Evolutionary conservation across 2,329 filamentous ascomycete species (phyloP).

Genomic region (Pseudocercospora fuligena): DNA sequence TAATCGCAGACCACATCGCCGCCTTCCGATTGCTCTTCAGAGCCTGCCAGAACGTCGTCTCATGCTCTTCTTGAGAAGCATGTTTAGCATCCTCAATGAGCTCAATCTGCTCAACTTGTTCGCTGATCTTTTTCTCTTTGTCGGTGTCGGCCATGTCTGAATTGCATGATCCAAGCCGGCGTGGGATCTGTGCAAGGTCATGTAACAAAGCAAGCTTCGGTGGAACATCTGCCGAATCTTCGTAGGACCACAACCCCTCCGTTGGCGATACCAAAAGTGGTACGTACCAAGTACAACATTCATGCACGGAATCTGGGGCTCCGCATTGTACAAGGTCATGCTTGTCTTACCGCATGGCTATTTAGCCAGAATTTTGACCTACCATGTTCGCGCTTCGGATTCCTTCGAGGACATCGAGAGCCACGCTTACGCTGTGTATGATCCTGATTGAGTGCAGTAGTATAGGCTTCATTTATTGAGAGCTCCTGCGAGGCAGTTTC

Average conservation of each 20-base stretch:
- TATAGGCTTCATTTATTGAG: background rate
- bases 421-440: background rate
- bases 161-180: background rate
- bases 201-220: slow-evolving; percentile 6
- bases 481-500: background rate
- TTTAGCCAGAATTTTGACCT: slow-evolving; percentile 1
- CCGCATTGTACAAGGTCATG: slow-evolving; percentile 9
- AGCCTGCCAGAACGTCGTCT: slow-evolving; percentile 36
- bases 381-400: background rate
- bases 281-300: background rate
- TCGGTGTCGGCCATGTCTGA: background rate
- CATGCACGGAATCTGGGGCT: slow-evolving; percentile 5
- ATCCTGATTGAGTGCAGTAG: background rate
- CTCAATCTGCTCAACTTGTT: slow-evolving; percentile 8
- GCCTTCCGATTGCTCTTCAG: slow-evolving; percentile 50
- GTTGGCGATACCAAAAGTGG: slow-evolving; percentile 1
- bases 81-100: slow-evolving; percentile 20
- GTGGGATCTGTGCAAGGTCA: slow-evolving; percentile 1
- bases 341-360: slow-evolving; percentile 3
- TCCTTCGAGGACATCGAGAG: background rate
- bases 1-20: slow-evolving; percentile 60
- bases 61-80: slow-evolving; percentile 23
- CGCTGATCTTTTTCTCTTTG: background rate
- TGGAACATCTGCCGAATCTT: background rate
- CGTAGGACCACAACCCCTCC: background rate